Percentiles rank a stretch among this genome's conserved stretches.
These are phyloP conservation scores for Pulveroboletus sp. DNA, from an alignment of 1,284 basidiomycete genomes.

Conservation along the genomic window DNA sequence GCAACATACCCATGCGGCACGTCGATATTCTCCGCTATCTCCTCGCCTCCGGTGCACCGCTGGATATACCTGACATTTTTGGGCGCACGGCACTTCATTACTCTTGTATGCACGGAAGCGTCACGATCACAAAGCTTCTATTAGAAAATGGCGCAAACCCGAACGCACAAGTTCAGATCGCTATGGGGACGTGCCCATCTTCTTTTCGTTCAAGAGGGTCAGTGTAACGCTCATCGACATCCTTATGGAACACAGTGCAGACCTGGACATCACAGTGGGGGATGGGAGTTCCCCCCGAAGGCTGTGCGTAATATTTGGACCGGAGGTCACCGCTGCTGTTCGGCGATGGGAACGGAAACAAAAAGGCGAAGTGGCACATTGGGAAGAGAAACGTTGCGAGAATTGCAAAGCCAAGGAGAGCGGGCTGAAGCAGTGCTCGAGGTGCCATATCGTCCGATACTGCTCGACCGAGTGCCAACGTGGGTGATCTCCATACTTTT, in stretches of 20 bases:
- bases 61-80: constrained; percentile 47
- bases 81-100: constrained; percentile 54
- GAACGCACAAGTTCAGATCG: constrained; percentile 47
- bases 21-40: constrained; percentile 44
- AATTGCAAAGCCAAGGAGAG: constrained; percentile 35
- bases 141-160: constrained; percentile 47
- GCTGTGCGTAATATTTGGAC: constrained; percentile 41
- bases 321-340: constrained; percentile 48
- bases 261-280: constrained; percentile 48
- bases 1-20: constrained; percentile 31
- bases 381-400: constrained; percentile 45
- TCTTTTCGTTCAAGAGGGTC: constrained; percentile 41
- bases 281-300: constrained; percentile 42
- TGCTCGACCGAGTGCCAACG: constrained; percentile 57
- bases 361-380: constrained; percentile 43
- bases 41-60: constrained; percentile 43
- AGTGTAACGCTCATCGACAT: constrained; percentile 42
- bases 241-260: constrained; percentile 51
- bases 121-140: constrained; percentile 40
- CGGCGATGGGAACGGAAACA: constrained; percentile 51
- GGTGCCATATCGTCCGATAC: constrained; percentile 48
- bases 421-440: constrained; percentile 45
- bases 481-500: constrained; percentile 35
- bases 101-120: constrained; percentile 36
- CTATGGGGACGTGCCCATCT: constrained; percentile 48